Conservation (phyloP, 1,284 basidiomycete genomes). For the Leccinum subspadiceum region DNA sequence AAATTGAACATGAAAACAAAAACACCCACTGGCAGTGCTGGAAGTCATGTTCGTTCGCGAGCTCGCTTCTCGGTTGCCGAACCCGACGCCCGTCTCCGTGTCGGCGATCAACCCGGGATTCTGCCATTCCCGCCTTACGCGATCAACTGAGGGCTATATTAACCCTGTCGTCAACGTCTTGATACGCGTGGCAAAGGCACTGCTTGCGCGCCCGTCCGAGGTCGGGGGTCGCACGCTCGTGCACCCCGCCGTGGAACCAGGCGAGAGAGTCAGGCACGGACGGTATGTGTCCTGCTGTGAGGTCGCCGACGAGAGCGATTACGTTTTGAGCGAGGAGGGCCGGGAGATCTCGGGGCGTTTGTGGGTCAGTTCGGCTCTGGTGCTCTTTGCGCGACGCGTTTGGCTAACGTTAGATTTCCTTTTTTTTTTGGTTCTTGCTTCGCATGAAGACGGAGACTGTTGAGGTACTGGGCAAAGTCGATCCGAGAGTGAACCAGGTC, state of each 20-base stretch:
- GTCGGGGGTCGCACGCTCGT: conserved; percentile 32
- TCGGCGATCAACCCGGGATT: conserved; percentile 38
- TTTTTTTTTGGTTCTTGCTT: not conserved
- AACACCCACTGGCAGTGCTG: conserved; percentile 20
- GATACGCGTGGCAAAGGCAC: conserved; percentile 9
- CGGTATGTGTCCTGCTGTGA: conserved; percentile 27
- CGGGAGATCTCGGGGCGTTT: conserved; percentile 25
- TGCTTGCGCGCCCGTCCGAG: conserved; percentile 32
- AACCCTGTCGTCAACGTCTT: not conserved
- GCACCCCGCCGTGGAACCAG: conserved; percentile 24
- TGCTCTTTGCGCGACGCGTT: not conserved
- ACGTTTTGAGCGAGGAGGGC: conserved; percentile 27
- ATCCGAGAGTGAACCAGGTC: conserved; percentile 29
- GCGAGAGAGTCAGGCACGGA: conserved; percentile 26
- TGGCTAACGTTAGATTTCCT: conserved; percentile 1
- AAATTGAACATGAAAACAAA: not conserved
- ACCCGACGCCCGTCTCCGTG: conserved; percentile 32
- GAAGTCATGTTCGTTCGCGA: conserved; percentile 34
- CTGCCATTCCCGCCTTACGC: conserved; percentile 32
- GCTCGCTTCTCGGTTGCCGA: conserved; percentile 32
- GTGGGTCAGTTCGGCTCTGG: conserved; percentile 23
- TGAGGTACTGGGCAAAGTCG: conserved; percentile 22
- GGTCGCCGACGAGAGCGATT: conserved; percentile 29
- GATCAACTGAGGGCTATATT: conserved; percentile 23
- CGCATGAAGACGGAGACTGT: conserved; percentile 25